Base-by-base conservation (phyloP, 805 yeast genomes). In the Candida germanica region DNA sequence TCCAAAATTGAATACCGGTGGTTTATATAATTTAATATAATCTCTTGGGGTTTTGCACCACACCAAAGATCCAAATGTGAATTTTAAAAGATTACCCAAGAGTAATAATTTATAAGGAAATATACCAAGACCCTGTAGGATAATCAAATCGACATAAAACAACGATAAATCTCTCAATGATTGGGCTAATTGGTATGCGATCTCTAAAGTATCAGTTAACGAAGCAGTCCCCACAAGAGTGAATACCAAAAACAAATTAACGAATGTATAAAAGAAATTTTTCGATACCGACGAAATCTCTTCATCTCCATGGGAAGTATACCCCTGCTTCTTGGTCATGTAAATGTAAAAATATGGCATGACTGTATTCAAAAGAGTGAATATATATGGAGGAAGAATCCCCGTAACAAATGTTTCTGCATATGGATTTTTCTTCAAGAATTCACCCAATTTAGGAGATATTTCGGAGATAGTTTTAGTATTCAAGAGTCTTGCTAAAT, bases 201-300 rank as follows among this genome's bases (percentile, higher is more conserved):
- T 74, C 55, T 85, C 80, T 1, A 95, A 84, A 1, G 97, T 87
- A 53, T 93, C 98, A 54, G 87, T 84, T 34, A 89, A 66, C 5
- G 93, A 80, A 1, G 93, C 91, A 1, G 96, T 87, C 44, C 96
- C 96, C 6, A 94, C 95, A 51, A 89, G 74, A 1, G 98, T 91
- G 65, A 93, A 93, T 18, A 91, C 95, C 53, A 91, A 68, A 54
- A 91, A 93, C 73, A 93, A 71, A 59, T 91, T 91, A 45, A 91
- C 95, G 63, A 93, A 93, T 24, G 89, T 84, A 59, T 88, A 93
- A 56, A 93, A 89, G 63, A 89, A 91, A 65, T 93, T 93, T 61
- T 91, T 91, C 18, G 93, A 80, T 2, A 91, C 94, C 16, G 88
- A 77, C 0, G 96, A 83, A 12, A 88, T 63, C 56, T 93, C 98